Evolutionary conservation across 345 rosid species (phyloP).

Genomic region (Angophora floribunda): DNA sequence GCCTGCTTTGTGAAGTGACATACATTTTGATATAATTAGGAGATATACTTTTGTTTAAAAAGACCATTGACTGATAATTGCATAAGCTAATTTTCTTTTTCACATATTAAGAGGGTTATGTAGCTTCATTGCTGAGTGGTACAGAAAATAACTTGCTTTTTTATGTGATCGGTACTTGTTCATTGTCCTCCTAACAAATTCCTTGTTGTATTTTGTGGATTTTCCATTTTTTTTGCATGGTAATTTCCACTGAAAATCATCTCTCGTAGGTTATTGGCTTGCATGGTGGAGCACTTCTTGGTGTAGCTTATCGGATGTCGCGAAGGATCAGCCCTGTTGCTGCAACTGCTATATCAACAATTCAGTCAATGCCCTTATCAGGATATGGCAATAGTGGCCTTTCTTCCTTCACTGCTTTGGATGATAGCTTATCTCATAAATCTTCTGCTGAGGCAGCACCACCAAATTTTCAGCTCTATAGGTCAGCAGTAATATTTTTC

Average conservation of each 20-base stretch:
- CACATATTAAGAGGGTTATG: background rate
- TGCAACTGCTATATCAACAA: conserved; percentile 88
- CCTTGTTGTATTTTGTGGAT: background rate
- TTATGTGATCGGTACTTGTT: background rate
- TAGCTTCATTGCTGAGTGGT: background rate
- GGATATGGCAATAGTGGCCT: conserved; percentile 79
- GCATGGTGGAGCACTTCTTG: conserved; percentile 98
- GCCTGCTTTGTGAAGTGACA: background rate
- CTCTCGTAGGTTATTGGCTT: conserved; percentile 64
- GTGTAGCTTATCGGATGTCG: conserved; percentile 91
- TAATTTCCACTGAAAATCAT: conserved; percentile 3
- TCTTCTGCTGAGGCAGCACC: conserved; percentile 73
- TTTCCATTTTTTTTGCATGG: background rate
- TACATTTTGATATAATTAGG: background rate
- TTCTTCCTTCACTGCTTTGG: conserved; percentile 72
- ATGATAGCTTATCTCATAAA: conserved; percentile 68
- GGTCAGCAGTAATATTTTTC: conserved; percentile 28
- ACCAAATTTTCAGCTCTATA: conserved; percentile 87
- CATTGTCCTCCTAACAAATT: background rate
- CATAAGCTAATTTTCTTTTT: background rate
- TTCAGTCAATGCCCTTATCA: conserved; percentile 98
- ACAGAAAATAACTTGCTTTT: background rate
- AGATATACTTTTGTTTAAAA: background rate
- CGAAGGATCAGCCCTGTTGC: conserved; percentile 81
- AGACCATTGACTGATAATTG: background rate